A percentile compares a stretch with the other conserved stretches of the same genome.
Evolutionary conservation across 2,329 filamentous ascomycete species (phyloP).

Genomic region (Monilinia fructigena): DNA sequence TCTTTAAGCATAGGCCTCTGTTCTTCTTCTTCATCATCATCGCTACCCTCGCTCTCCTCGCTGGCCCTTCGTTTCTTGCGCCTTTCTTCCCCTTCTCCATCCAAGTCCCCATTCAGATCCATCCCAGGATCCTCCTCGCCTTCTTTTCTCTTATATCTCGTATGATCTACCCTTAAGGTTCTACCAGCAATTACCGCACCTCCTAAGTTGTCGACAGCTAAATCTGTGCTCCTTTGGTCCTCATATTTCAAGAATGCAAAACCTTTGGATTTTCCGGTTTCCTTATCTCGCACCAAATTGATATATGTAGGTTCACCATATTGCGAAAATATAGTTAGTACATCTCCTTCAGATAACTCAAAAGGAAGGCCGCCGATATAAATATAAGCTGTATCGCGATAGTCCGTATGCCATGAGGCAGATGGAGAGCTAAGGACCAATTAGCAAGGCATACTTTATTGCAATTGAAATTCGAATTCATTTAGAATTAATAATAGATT

Average conservation of each 20-base stretch:
- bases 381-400: constrained; percentile 93
- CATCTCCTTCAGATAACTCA: constrained; percentile 90
- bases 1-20: constrained; percentile 70
- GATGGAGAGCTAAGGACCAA: constrained; percentile 62
- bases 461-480: not conserved
- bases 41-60: constrained; percentile 42
- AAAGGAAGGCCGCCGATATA: constrained; percentile 94
- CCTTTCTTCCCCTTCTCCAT: constrained; percentile 46
- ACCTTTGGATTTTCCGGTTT: constrained; percentile 90
- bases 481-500: not conserved
- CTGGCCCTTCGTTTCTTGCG: constrained; percentile 38
- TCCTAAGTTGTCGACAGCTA: constrained; percentile 93
- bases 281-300: constrained; percentile 89
- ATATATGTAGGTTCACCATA: constrained; percentile 93
- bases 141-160: constrained; percentile 82
- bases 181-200: constrained; percentile 81
- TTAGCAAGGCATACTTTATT: constrained; percentile 21
- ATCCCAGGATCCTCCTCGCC: constrained; percentile 56
- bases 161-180: constrained; percentile 84
- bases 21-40: constrained; percentile 39
- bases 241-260: constrained; percentile 98
- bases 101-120: constrained; percentile 36
- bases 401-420: constrained; percentile 96
- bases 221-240: constrained; percentile 90
- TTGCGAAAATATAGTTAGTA: constrained; percentile 95